These are phyloP conservation scores for Cladosporium sp. DNA, from an alignment of 2,329 filamentous ascomycete genomes.

Conservation along the genomic window DNA sequence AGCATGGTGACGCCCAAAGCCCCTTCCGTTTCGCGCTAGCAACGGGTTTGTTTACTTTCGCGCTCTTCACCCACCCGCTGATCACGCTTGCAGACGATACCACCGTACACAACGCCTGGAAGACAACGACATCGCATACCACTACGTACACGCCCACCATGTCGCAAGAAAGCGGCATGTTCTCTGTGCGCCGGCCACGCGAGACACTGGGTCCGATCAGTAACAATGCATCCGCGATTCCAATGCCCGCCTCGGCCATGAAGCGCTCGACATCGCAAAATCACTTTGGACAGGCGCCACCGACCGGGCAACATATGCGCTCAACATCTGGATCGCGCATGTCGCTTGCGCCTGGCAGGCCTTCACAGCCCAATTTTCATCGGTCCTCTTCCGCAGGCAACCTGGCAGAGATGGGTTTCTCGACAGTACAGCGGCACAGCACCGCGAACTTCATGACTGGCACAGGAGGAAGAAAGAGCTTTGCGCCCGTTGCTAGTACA, in stretches of 20 bases:
- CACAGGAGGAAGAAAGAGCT: constrained; percentile 66
- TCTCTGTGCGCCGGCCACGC: constrained; percentile 87
- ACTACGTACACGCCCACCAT: constrained; percentile 50
- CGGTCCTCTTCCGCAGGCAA: constrained; percentile 80
- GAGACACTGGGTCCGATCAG: constrained; percentile 89
- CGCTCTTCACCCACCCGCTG: constrained; percentile 7
- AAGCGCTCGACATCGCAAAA: constrained; percentile 85
- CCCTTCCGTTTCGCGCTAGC: background rate
- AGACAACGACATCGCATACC: background rate
- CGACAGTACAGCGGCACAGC: constrained; percentile 81
- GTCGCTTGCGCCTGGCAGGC: constrained; percentile 79
- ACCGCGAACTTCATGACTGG: constrained; percentile 65
- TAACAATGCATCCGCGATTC: constrained; percentile 74
- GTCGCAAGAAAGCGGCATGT: constrained; percentile 85
- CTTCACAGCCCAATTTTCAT: constrained; percentile 83
- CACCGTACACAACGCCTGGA: background rate
- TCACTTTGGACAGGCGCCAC: constrained; percentile 62
- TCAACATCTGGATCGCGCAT: constrained; percentile 81
- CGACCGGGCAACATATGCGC: constrained; percentile 71
- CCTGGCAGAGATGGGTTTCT: constrained; percentile 74
- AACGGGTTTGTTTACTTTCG: constrained; percentile 12
- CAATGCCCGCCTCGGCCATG: constrained; percentile 87
- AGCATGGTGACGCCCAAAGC: background rate
- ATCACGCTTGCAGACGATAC: background rate
- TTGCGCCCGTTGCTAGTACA: constrained; percentile 60